Evolutionary conservation across 169 alveolate species (phyloP), one percentile per base, ranked within the genome.

Genomic region (Neospora caninum): DNA sequence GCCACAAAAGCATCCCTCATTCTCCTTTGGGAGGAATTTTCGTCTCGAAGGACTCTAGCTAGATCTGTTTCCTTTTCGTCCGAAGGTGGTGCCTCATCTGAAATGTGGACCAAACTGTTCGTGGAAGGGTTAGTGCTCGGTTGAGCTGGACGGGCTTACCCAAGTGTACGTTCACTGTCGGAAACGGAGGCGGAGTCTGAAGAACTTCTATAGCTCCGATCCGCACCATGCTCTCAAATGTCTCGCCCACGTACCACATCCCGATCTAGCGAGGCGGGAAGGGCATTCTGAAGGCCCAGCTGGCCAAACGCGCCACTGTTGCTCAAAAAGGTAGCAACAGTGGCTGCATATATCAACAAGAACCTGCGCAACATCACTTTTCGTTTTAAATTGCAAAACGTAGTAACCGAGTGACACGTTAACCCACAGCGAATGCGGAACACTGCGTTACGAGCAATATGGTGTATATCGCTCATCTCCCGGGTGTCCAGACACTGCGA

Each of bases 101-200:
- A 45, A 16, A 67, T 27, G 34, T 22, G 18, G 34, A 6, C 43
- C 20, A 25, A 38, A 13, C 39, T 87, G 34, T 41, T 31, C 88
- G 82, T 88, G 42, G 41, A 82, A 38, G 43, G 39, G 25, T 73
- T 70, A 31, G 31, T 16, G 25, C 38, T 88, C 84, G 16, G 34
- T 0, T 38, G 87, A 86, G 10, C n/a, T 34, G n/a, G 25, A 39
- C 10, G 9, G 38, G 34, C 88, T 70, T 91, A 91, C 94, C 94
- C 64, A 91, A 39, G 42, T 91, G 94, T 45, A 91, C 89, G n/a
- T 91, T 91, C 53, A 91, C 64, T 18, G 86, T 91, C 27, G 94
- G 94, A 18, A 70, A 80, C 29, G 94, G 94, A 0, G 94, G 94
- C 25, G 91, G 89, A 34, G 94, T 78, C 94, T 91, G 67, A 39